A percentile compares a stretch with the other conserved stretches of the same genome.
Conservation (phyloP, 768 basidiomycete genomes). For the Auriscalpium microsporum region DNA sequence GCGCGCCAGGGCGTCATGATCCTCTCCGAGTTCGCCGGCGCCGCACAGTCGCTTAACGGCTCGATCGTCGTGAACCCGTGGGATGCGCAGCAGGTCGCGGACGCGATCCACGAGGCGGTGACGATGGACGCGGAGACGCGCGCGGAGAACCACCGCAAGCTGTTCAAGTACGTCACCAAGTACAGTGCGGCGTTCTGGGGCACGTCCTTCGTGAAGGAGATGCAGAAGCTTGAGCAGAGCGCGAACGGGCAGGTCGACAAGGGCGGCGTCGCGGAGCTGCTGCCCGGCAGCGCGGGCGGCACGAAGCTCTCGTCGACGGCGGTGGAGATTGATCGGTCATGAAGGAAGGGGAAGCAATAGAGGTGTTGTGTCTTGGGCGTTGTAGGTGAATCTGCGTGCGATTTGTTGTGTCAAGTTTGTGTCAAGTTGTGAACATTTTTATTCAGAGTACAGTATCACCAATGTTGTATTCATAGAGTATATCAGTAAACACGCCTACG, state of each 20-base stretch:
- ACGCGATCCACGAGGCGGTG: slow-evolving; percentile 94
- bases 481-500: background rate
- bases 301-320: background rate
- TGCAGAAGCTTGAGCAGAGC: slow-evolving; percentile 43
- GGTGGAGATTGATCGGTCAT: background rate
- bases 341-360: background rate
- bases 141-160: slow-evolving; percentile 90
- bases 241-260: slow-evolving; percentile 16
- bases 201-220: slow-evolving; percentile 80
- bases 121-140: slow-evolving; percentile 76
- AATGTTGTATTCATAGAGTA: background rate
- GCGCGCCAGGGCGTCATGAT: slow-evolving; percentile 94
- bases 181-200: slow-evolving; percentile 94
- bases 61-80: slow-evolving; percentile 97
- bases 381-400: background rate
- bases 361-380: background rate
- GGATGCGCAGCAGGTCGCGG: slow-evolving; percentile 97
- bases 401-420: too few relatives aligned
- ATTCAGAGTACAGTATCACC: background rate
- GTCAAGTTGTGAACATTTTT: background rate
- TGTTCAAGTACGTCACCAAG: slow-evolving; percentile 95
- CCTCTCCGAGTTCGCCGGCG: slow-evolving; percentile 96
- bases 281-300: background rate
- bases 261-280: slow-evolving; percentile 24
- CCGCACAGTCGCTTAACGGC: slow-evolving; percentile 92